Percentiles rank a stretch among this genome's conserved stretches.
Evolutionary conservation across 2,329 filamentous ascomycete species (phyloP).

Genomic region (Rutstroemia sp.): DNA sequence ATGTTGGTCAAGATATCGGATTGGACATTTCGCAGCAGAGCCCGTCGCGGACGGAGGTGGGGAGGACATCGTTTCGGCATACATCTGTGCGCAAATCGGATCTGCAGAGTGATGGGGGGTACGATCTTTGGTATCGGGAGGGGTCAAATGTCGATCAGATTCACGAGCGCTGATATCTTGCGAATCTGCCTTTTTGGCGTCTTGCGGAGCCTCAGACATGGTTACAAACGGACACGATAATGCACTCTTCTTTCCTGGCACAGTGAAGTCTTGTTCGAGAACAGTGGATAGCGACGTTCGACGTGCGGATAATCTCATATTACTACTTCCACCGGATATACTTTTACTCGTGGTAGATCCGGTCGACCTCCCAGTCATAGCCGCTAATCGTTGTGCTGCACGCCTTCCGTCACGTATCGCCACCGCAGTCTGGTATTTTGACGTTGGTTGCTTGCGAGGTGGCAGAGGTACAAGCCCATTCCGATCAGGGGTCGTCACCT

Average conservation of each 20-base stretch:
- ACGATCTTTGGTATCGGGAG: conserved; percentile 31
- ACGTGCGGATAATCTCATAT: conserved; percentile 34
- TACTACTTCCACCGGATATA: conserved; percentile 32
- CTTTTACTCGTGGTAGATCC: conserved; percentile 38
- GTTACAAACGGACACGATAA: conserved; percentile 73
- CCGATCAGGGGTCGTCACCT: conserved; percentile 20
- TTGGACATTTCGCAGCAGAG: conserved; percentile 69
- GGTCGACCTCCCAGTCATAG: conserved; percentile 34
- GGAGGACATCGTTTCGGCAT: conserved; percentile 44
- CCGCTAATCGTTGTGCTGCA: conserved; percentile 46
- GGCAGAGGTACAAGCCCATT: conserved; percentile 28
- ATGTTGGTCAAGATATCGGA: conserved; percentile 86
- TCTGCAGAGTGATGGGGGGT: conserved; percentile 45
- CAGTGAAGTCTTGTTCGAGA: conserved; percentile 86
- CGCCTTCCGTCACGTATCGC: conserved; percentile 58
- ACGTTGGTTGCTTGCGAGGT: conserved; percentile 22
- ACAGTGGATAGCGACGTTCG: conserved; percentile 54
- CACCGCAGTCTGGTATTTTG: conserved; percentile 52
- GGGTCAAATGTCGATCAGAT: conserved; percentile 20
- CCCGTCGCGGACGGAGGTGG: conserved; percentile 40
- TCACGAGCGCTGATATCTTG: conserved; percentile 19
- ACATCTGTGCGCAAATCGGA: conserved; percentile 58
- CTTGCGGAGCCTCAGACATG: conserved; percentile 12
- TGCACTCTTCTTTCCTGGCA: conserved; percentile 70
- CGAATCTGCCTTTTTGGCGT: conserved; percentile 15